Conservation (phyloP, 2,329 filamentous ascomycete species). For the Zymoseptoria passerinii region DNA sequence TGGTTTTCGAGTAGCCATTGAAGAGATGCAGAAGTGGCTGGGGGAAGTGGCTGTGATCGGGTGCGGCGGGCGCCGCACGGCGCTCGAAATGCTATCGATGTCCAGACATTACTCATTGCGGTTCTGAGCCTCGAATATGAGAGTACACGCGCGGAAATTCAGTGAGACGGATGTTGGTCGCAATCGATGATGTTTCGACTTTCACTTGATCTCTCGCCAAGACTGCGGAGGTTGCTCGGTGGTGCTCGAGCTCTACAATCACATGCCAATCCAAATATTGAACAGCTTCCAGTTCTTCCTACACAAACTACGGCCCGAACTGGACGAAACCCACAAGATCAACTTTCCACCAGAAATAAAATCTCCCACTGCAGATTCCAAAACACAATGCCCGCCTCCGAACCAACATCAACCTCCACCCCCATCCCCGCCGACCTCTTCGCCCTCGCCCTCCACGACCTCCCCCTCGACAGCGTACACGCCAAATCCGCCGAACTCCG, state of each 20-base stretch:
- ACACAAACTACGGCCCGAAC: not conserved
- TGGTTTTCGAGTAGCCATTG: slow-evolving; percentile 19
- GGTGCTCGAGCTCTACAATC: not conserved
- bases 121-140: not conserved
- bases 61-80: slow-evolving; percentile 15
- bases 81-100: slow-evolving; percentile 22
- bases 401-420: slow-evolving; percentile 8
- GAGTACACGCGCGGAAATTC: not conserved
- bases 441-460: slow-evolving; percentile 53
- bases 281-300: not conserved
- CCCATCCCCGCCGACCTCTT: slow-evolving; percentile 27
- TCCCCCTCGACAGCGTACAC: slow-evolving; percentile 59
- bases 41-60: slow-evolving; percentile 17
- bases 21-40: slow-evolving; percentile 25
- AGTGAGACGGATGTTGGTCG: not conserved
- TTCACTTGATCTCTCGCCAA: not conserved
- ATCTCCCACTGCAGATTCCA: too few relatives aligned
- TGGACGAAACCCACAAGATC: not conserved
- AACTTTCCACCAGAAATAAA: too few relatives aligned
- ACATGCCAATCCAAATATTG: not conserved
- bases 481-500: slow-evolving; percentile 68
- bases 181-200: not conserved
- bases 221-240: not conserved
- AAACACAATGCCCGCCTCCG: not conserved
- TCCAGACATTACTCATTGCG: slow-evolving; percentile 29